Evolutionary conservation across 805 yeast genomes (phyloP).

Genomic region (Komagataella pastoris): DNA sequence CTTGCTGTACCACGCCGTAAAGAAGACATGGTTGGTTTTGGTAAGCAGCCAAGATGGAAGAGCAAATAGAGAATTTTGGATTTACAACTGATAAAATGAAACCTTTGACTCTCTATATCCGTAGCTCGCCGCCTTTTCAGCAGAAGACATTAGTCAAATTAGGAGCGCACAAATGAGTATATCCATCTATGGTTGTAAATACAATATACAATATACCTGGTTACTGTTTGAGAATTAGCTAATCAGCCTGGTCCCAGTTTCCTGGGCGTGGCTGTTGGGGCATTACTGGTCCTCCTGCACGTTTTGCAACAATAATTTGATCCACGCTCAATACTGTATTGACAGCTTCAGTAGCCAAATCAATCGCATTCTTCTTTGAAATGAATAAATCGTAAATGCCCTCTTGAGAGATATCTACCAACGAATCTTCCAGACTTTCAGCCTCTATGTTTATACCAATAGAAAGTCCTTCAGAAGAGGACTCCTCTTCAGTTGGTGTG

Average conservation of each 20-base stretch:
- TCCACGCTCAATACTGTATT: conserved; percentile 83
- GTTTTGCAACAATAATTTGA: conserved; percentile 96
- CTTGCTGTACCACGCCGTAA: no score
- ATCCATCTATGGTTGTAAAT: no score
- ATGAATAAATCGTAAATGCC: conserved; percentile 71
- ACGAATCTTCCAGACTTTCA: conserved; percentile 43
- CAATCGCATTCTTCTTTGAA: conserved; percentile 76
- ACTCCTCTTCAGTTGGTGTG: conserved; percentile 29
- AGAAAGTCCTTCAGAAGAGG: conserved; percentile 5
- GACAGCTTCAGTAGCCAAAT: conserved; percentile 93
- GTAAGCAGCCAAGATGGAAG: no score
- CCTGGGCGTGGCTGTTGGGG: conserved; percentile 82
- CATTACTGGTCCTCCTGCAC: conserved; percentile 95
- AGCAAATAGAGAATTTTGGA: no score
- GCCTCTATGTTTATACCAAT: conserved; percentile 75
- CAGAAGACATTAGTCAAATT: no score
- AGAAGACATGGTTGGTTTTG: no score
- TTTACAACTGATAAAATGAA: no score
- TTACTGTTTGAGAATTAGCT: conserved; percentile 5
- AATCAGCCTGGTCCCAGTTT: conserved; percentile 93
- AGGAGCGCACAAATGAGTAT: no score
- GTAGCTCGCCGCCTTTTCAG: no score
- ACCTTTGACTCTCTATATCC: no score
- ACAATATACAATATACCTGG: background rate
- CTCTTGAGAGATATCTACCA: conserved; percentile 53